Conservation (phyloP, 2,329 filamentous ascomycete species). For the Botrytis fragariae region DNA sequence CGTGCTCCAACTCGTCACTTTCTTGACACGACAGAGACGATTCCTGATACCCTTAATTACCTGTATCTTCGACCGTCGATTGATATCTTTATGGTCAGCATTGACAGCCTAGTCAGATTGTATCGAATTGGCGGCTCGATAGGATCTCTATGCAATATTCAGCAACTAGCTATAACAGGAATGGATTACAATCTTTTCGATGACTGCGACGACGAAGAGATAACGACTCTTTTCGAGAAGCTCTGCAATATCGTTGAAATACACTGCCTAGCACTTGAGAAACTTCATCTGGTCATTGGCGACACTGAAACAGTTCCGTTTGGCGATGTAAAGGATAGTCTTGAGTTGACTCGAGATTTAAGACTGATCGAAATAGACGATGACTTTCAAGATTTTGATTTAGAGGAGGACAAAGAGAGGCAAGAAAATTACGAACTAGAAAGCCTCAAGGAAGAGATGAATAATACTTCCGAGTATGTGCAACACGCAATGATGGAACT, state of each 20-base stretch:
- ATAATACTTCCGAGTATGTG: accelerated
- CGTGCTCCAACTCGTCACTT: not conserved
- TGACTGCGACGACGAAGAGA: accelerated
- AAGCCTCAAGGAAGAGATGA: not conserved
- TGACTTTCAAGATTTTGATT: not conserved
- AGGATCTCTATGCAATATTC: not conserved
- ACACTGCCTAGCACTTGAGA: not conserved
- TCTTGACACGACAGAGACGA: not conserved
- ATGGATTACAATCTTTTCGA: not conserved
- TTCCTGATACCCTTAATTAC: not conserved
- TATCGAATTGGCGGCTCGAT: not conserved
- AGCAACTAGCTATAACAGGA: not conserved
- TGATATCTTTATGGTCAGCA: not conserved
- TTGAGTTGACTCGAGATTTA: not conserved
- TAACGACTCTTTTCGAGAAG: not conserved
- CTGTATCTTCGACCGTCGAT: not conserved
- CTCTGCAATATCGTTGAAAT: not conserved
- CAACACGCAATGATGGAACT: not conserved
- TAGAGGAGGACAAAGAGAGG: not conserved
- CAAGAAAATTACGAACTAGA: not conserved
- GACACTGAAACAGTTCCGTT: not conserved
- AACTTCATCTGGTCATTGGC: not conserved
- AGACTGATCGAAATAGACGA: not conserved
- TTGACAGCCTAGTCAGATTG: accelerated
- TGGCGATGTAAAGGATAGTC: not conserved